Evolutionary conservation across 345 rosid species (phyloP), one percentile per base, ranked within the genome.

Genomic region (Acer saccharum): DNA sequence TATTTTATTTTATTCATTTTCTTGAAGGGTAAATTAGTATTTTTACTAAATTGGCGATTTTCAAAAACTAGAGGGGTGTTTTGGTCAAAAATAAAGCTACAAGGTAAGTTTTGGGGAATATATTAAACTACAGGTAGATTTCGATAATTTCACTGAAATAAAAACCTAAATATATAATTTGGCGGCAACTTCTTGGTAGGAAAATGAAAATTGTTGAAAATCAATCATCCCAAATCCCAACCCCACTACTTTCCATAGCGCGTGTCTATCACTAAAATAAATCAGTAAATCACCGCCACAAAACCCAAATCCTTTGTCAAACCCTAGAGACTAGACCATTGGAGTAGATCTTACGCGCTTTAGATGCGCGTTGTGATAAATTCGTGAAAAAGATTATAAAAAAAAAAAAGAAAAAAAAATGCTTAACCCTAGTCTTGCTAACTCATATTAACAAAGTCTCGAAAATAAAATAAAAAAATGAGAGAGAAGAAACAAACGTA

Each of bases 181-280:
- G 76, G 76, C 76, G 76, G 76, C 76, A 73, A 73, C 21, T 41
- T 35, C 64, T 73, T 73, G 76, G 41, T 23, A 41, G 68, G 16
- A 73, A 73, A 62, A 43, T 73, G 41, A 44, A 61, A 21, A 41
- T 20, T 21, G 35, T 13, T 20, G 32, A 39, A 41, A 13, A 39
- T 20, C 13, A 18, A 10, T 13, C 6, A 8, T 17, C 41, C 18
- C 12, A 3, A 73, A 8, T 18, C 11, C 21, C 23, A 21, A 4
- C n/a, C 23, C 16, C 68, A 73, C 21, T 60, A 18, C 12, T 7
- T 32, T 41, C 14, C 6, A 3, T 44, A 43, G 66, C 58, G 58
- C 57, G 76, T 73, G 68, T 0, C 2, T 1, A 0, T 2, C 72
- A 68, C 48, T 68, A 55, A 11, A 17, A 25, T 1, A 0, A 25